Base-by-base conservation (phyloP, 257 asterid genomes). In the Cynanchum wilfordii region DNA sequence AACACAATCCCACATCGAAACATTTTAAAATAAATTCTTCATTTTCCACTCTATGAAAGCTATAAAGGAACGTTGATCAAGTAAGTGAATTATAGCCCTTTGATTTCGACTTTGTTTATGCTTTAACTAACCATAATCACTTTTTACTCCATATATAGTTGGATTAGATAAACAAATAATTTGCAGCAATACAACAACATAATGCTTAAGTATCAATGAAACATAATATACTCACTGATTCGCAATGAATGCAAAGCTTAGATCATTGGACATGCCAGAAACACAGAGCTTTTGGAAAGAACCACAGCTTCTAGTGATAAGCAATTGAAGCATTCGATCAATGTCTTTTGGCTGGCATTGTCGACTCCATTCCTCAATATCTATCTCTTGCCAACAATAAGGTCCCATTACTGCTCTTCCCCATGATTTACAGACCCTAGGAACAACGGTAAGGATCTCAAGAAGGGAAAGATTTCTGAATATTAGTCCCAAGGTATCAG, bases 311-410 rank as follows among this genome's bases (percentile, higher is more conserved):
- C 97, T 78, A 5, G 87, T 50, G 17, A 90, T 79, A 19, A 91
- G 88, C 73, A 88, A 74, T 47, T 69, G 89, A 69, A 89, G 86
- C 98, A 93, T 85, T 30, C 76, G 81, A 40, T 91, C 94, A 5
- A 89, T 81, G 6, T 65, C 45, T 58, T 84, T 83, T 1, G 92
- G 89, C 72, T 82, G 74, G 67, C 60, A 47, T 50, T 72, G 76
- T 30, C 75, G 77, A 82, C 98, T 89, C 98, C 98, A 93, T 62
- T 91, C 96, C 73, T 89, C 97, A 38, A 93, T 85, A 66, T 93
- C 96, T 22, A 93, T 93, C 82, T 89, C 96, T 82, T 89, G 96
- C 97, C 96, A 93, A 78, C 97, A 93, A 74, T 88, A 91, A 38
- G 96, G 96, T 16, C 96, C 96, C 50, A 2, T 77, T 12, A 86